phyloP scores from a whole-genome alignment of 2,329 filamentous ascomycete species.

The Stachybotrys chlorohalonatus region DNA sequence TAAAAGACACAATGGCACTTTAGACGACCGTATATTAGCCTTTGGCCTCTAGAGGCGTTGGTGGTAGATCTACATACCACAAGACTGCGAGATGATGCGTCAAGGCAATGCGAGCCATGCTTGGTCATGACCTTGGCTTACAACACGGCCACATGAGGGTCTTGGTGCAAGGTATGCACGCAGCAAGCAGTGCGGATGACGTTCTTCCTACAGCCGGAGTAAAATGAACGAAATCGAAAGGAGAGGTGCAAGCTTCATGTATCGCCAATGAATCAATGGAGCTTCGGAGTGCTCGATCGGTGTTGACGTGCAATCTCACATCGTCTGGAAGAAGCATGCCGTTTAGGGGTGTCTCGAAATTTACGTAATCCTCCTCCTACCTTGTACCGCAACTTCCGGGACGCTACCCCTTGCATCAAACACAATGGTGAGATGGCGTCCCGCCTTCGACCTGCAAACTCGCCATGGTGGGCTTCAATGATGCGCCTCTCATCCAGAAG shows the following conservation, averaged over 20 bases:
- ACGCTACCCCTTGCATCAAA: too few species aligned
- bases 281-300: not conserved
- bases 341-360: not conserved
- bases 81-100: not conserved
- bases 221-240: not conserved
- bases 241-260: not conserved
- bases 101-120: not conserved
- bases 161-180: not conserved
- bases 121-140: not conserved
- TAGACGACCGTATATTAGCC: not conserved
- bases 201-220: not conserved
- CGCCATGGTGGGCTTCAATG: conserved; percentile 32
- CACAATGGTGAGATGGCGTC: not conserved
- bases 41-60: not conserved
- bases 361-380: not conserved
- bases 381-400: too few species aligned
- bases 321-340: not conserved
- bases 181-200: not conserved
- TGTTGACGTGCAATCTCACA: not conserved
- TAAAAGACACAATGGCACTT: conserved; percentile 38
- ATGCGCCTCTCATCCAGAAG: conserved; percentile 34
- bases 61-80: not conserved
- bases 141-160: not conserved
- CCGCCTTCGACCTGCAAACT: not conserved
- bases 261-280: too few species aligned